Percentiles rank a stretch among this genome's conserved stretches.
Evolutionary conservation across 306 rosid genomes (phyloP).

Genomic region (Luffa aegyptiaca): DNA sequence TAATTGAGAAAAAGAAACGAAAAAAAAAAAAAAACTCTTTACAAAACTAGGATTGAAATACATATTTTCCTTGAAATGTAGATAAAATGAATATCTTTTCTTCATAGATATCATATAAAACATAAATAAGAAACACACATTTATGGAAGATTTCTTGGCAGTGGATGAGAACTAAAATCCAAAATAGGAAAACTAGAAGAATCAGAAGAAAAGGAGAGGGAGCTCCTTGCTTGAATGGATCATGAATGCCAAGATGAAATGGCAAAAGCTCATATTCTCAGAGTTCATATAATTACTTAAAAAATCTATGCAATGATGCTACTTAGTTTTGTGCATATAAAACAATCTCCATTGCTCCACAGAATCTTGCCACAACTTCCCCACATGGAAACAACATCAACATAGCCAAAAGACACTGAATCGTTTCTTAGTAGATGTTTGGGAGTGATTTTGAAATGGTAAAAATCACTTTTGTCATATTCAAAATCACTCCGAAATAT

Average conservation of each 20-base stretch:
- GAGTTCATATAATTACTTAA: neutral
- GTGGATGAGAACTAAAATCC: neutral
- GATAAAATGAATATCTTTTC: neutral
- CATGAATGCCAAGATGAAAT: neutral
- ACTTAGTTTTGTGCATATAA: neutral
- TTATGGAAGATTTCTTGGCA: neutral
- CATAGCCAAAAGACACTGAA: neutral
- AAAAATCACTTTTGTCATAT: too few relatives aligned
- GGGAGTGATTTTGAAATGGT: too few relatives aligned
- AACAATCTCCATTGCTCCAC: neutral
- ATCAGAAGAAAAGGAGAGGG: neutral
- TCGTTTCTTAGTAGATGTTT: too few relatives aligned
- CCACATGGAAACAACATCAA: neutral
- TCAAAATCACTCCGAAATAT: too few relatives aligned
- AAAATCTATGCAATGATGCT: neutral
- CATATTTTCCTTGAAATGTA: neutral
- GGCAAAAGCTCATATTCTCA: neutral
- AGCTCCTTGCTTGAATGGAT: neutral
- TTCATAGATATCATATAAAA: neutral
- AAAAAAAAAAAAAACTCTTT: too few relatives aligned
- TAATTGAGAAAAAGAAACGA: too few relatives aligned
- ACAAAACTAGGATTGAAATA: neutral
- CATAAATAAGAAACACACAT: neutral
- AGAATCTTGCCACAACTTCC: neutral
- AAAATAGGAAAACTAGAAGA: neutral